Conservation (phyloP, 2,329 filamentous ascomycete genomes). For the Xylariaceae sp. region DNA sequence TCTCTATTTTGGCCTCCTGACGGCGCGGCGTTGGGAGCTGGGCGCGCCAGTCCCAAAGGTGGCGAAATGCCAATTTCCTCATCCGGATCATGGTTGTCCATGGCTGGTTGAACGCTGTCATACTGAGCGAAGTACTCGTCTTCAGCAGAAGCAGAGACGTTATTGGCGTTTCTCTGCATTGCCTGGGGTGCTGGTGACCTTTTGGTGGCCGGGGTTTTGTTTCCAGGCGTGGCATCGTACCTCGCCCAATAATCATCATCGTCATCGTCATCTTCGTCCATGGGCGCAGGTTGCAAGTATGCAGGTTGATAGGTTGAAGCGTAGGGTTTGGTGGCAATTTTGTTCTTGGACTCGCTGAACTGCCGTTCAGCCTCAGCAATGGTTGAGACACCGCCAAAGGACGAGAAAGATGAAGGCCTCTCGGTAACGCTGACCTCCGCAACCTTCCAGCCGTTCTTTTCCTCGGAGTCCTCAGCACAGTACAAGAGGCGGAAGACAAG, state of each 20-base stretch:
- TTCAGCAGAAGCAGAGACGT: slow-evolving; percentile 45
- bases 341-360: slow-evolving; percentile 37
- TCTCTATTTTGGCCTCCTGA: slow-evolving; percentile 24
- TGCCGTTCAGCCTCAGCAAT: slow-evolving; percentile 60
- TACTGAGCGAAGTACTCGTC: slow-evolving; percentile 75
- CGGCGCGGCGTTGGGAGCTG: slow-evolving; percentile 20
- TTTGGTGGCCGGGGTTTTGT: slow-evolving; percentile 58
- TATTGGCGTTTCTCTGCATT: slow-evolving; percentile 25
- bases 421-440: slow-evolving; percentile 64
- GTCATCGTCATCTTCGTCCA: slow-evolving; percentile 49
- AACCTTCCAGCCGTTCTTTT: slow-evolving; percentile 65
- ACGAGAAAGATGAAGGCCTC: slow-evolving; percentile 51
- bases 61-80: slow-evolving; percentile 49
- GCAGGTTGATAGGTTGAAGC: slow-evolving; percentile 13
- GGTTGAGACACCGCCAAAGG: slow-evolving; percentile 47
- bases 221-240: slow-evolving; percentile 67
- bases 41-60: slow-evolving; percentile 31
- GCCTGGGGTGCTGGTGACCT: slow-evolving; percentile 57
- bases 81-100: slow-evolving; percentile 79
- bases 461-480: slow-evolving; percentile 62
- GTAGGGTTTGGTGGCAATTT: slow-evolving; percentile 4
- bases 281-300: slow-evolving; percentile 5
- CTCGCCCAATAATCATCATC: slow-evolving; percentile 80
- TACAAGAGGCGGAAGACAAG: slow-evolving; percentile 66
- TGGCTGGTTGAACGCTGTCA: slow-evolving; percentile 71